Conservation (phyloP, 768 basidiomycete species). For the Suillus lakei region DNA sequence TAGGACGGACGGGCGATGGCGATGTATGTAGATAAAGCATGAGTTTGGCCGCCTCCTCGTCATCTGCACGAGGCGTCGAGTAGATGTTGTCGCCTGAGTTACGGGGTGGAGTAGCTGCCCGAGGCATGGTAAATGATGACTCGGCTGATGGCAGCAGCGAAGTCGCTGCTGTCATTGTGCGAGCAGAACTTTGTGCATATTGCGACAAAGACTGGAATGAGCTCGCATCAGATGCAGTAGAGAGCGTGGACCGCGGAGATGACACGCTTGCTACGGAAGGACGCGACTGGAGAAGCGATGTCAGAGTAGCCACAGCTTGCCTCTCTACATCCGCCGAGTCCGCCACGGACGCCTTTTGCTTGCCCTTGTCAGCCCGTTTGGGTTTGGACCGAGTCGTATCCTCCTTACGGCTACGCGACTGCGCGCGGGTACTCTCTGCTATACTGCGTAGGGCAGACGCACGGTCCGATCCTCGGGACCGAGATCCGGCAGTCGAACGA, state of each 20-base stretch:
- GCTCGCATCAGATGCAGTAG: constrained; percentile 68
- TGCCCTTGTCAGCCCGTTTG: constrained; percentile 50
- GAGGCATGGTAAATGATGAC: constrained; percentile 39
- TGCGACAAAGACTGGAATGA: constrained; percentile 67
- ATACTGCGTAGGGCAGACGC: constrained; percentile 43
- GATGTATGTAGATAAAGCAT: constrained; percentile 87
- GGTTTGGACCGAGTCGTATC: constrained; percentile 41
- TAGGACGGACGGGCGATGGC: constrained; percentile 74
- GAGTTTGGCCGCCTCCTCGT: constrained; percentile 80
- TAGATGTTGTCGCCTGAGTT: constrained; percentile 37
- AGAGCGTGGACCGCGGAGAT: constrained; percentile 74
- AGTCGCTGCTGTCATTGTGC: constrained; percentile 49
- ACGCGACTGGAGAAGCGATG: constrained; percentile 68
- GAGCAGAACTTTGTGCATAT: constrained; percentile 69
- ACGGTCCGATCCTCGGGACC: constrained; percentile 20
- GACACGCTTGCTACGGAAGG: constrained; percentile 65
- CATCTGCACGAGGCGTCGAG: constrained; percentile 65
- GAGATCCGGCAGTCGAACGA: constrained; percentile 40
- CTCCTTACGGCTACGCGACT: constrained; percentile 47
- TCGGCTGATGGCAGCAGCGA: constrained; percentile 46
- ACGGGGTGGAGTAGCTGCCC: constrained; percentile 43
- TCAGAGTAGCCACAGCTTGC: constrained; percentile 83
- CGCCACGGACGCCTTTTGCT: constrained; percentile 46
- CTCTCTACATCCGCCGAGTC: constrained; percentile 63
- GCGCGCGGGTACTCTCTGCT: constrained; percentile 51